Evolutionary conservation across 257 asterid species (phyloP).

Genomic region (Salvia rosmarinus): DNA sequence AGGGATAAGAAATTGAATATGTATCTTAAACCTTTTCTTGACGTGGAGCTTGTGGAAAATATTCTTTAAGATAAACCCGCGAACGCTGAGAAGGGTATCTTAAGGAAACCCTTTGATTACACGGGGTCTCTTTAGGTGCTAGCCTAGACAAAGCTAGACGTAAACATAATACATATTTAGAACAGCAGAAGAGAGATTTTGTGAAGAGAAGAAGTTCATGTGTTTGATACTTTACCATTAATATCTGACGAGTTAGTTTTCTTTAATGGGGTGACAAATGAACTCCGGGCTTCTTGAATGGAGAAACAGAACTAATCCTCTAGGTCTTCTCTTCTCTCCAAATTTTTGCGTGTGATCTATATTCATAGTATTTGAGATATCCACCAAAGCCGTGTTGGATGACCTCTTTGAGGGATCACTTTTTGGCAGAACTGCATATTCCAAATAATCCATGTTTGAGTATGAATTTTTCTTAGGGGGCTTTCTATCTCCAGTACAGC

Average conservation of each 20-base stretch:
- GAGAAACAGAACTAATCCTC: slow-evolving; percentile 56
- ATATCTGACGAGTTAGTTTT: slow-evolving; percentile 41
- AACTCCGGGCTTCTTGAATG: slow-evolving; percentile 93
- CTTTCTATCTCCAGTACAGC: slow-evolving; percentile 37
- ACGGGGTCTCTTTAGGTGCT: slow-evolving; percentile 55
- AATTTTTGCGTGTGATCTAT: slow-evolving; percentile 40
- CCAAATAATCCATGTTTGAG: slow-evolving; percentile 34
- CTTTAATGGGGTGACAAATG: slow-evolving; percentile 69
- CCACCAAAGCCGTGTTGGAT: slow-evolving; percentile 56
- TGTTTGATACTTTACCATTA: slow-evolving; percentile 57
- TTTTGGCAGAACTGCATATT: slow-evolving; percentile 39
- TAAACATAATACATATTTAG: slow-evolving; percentile 43
- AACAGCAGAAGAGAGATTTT: slow-evolving; percentile 36
- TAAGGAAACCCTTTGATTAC: slow-evolving; percentile 58
- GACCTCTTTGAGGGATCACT: slow-evolving; percentile 44
- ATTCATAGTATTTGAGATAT: slow-evolving; percentile 66
- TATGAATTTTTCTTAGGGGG: slow-evolving; percentile 37
- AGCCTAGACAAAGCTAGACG: slow-evolving; percentile 63
- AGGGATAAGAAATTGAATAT: slow-evolving; percentile 17
- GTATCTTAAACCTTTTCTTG: slow-evolving; percentile 57
- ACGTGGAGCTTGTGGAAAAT: slow-evolving; percentile 58
- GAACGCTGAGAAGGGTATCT: slow-evolving; percentile 64
- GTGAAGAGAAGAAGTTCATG: slow-evolving; percentile 32
- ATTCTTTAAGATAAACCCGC: slow-evolving; percentile 71
- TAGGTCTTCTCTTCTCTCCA: slow-evolving; percentile 67